phyloP scores from a whole-genome alignment of 1,284 basidiomycete genomes.

The Athelia sp. region DNA sequence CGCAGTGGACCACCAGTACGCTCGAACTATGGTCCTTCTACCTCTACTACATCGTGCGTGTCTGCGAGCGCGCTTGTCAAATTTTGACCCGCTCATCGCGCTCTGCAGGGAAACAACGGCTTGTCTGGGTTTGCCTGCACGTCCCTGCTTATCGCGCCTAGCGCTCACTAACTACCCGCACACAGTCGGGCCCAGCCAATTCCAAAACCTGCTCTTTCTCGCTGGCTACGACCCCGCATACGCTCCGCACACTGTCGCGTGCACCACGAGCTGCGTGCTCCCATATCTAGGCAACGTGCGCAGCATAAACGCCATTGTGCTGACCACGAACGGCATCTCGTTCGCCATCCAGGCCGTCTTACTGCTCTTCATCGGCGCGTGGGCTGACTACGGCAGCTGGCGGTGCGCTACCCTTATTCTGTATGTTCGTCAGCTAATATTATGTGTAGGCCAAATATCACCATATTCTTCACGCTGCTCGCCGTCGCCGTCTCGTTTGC shows the following conservation, averaged over 20 bases:
- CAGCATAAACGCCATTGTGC: conserved; percentile 71
- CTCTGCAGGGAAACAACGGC: conserved; percentile 57
- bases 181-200: conserved; percentile 62
- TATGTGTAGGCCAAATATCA: conserved; percentile 60
- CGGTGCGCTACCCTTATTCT: conserved; percentile 32
- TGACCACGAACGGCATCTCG: conserved; percentile 71
- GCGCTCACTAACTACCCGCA: background rate
- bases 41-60: conserved; percentile 53
- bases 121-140: conserved; percentile 63
- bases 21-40: conserved; percentile 69
- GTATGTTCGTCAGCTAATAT: background rate
- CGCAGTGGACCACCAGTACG: conserved; percentile 42
- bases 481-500: conserved; percentile 69
- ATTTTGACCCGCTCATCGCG: background rate
- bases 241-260: conserved; percentile 47
- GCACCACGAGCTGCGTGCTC: conserved; percentile 55
- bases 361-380: conserved; percentile 62
- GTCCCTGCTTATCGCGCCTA: background rate
- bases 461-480: conserved; percentile 69
- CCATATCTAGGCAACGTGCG: conserved; percentile 60
- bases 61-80: conserved; percentile 9
- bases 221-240: conserved; percentile 65
- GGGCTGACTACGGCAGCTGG: conserved; percentile 78
- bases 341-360: conserved; percentile 70
- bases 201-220: conserved; percentile 69